These are phyloP conservation scores for Santalum album DNA, from an alignment of 164 flowering plant genomes.

Conservation along the genomic window DNA sequence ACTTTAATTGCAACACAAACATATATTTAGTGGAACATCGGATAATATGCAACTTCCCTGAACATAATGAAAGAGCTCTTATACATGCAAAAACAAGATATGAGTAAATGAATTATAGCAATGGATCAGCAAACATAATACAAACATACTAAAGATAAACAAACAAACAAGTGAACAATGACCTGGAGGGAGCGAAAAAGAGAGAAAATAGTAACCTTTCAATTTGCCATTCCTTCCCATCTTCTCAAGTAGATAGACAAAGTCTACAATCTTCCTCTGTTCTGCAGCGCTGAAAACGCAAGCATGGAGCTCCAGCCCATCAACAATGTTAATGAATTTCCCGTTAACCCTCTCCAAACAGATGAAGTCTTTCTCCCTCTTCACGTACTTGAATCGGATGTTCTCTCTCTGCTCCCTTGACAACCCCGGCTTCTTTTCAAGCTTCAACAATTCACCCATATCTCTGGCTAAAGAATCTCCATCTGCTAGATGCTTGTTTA, in stretches of 20 bases:
- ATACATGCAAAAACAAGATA: too few relatives aligned
- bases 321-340: constrained; percentile 56
- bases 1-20: too few relatives aligned
- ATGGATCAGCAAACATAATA: background rate
- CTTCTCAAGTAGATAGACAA: constrained; percentile 53
- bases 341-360: constrained; percentile 71
- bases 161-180: background rate
- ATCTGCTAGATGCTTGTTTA: constrained; percentile 8
- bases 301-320: constrained; percentile 80
- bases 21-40: too few relatives aligned
- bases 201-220: constrained; percentile 43
- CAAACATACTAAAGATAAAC: background rate
- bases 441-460: constrained; percentile 12
- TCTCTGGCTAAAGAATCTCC: constrained; percentile 10
- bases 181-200: background rate
- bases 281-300: constrained; percentile 82
- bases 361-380: constrained; percentile 65
- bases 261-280: constrained; percentile 76
- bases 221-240: constrained; percentile 62
- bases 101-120: too few relatives aligned
- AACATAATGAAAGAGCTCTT: too few relatives aligned
- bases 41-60: too few relatives aligned
- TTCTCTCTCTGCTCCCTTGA: constrained; percentile 70
- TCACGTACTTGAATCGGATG: constrained; percentile 56
- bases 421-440: constrained; percentile 31